phyloP scores from a whole-genome alignment of 2,329 filamentous ascomycete genomes.

The Calonectria pseudoreteaudii region DNA sequence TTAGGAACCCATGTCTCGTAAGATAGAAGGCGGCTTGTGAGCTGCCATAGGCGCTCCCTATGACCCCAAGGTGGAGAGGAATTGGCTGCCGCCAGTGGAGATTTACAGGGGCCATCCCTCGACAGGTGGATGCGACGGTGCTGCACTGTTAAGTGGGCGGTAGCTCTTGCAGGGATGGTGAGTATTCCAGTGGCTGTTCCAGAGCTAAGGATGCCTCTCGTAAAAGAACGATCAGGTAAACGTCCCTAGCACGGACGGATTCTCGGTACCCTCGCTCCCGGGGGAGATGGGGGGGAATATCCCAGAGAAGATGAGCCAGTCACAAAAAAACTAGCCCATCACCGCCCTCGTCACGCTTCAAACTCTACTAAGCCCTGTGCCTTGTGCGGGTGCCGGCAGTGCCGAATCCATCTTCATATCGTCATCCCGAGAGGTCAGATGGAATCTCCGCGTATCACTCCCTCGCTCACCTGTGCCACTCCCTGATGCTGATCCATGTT shows the following conservation, averaged over 20 bases:
- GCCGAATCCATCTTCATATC: neutral
- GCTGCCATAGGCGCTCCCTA: neutral
- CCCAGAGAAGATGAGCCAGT: neutral
- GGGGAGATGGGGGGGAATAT: neutral
- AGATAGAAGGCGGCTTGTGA: neutral
- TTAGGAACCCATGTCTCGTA: neutral
- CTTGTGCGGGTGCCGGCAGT: neutral
- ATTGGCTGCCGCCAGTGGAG: neutral
- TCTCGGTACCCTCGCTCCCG: neutral
- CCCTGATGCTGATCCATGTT: conserved; percentile 1
- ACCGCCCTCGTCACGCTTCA: neutral
- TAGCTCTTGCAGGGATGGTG: neutral
- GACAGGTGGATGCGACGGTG: neutral
- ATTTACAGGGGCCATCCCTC: neutral
- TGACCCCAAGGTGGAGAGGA: neutral
- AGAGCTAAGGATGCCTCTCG: neutral
- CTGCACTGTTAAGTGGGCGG: neutral
- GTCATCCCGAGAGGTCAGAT: neutral
- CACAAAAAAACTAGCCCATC: neutral
- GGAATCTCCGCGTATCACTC: neutral
- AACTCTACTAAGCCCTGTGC: neutral
- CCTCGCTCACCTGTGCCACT: conserved; percentile 1
- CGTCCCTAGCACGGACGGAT: neutral
- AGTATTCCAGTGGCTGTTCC: neutral
- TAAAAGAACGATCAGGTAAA: neutral